Evolutionary conservation across 768 basidiomycete genomes (phyloP), one percentile per base, ranked within the genome.

Genomic region (Russula griseocarnosa): DNA sequence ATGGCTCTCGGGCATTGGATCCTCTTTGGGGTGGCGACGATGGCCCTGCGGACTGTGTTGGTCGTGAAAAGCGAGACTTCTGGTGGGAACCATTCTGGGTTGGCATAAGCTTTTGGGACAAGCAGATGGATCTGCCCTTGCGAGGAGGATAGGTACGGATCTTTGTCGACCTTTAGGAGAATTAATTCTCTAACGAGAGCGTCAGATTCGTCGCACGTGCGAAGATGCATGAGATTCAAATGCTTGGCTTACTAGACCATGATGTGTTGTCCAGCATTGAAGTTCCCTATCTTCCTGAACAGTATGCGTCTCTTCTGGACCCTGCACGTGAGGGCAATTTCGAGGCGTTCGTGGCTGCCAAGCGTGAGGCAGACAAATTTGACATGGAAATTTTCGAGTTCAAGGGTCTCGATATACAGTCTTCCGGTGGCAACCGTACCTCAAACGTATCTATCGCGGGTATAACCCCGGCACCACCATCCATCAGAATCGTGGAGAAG

Each of bases 151-250:
- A 82, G 92, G 90, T 90, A 61, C 50, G 74, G 69, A 63, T 61
- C 49, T 3, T 40, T 30, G 53, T 67, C 36, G 32, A 22, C 46
- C 4, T 58, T 24, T n/a, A 53, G n/a, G 24, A 18, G 30, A 40
- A 40, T 30, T 18, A 22, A 51, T 24, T 3, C 53, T 18, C 36
- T 26, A 24, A 63, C 49, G 34, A 40, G 55, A 34, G 62, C 44
- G 20, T 46, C 28, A 94, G 96, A 65, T 98, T 98, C 72, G 79
- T 98, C 28, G 88, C 93, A 6, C 85, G 96, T 34, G 94, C 91
- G n/a, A 92, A 92, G 76, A 96, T 97, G 93, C 92, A 94, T 70
- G 92, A 95, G 71, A 93, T 97, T 44, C 90, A 97, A 71, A 95
- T 92, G 90, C 82, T 97, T 1, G 95, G 95, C 7, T 77, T 96